Conservation (phyloP, 169 alveolate species). For the Theileria luwenshuni region DNA sequence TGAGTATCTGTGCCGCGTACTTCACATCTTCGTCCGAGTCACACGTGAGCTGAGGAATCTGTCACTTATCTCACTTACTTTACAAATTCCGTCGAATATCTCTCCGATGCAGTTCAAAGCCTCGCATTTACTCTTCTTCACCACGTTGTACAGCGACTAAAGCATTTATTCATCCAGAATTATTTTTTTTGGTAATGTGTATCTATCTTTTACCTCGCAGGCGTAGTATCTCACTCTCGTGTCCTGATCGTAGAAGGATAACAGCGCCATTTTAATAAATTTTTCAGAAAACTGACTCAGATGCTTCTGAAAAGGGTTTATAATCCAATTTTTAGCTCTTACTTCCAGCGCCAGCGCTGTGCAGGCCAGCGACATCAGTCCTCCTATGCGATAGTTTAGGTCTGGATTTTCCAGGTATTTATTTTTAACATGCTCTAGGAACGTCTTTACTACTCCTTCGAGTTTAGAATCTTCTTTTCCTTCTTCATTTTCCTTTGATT, state of each 20-base stretch:
- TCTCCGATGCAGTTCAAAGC: constrained; percentile 54
- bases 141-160: constrained; percentile 70
- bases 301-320: constrained; percentile 22
- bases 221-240: constrained; percentile 74
- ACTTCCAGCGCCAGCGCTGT: constrained; percentile 68
- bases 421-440: constrained; percentile 37
- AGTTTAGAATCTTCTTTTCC: constrained; percentile 14
- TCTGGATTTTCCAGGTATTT: constrained; percentile 57
- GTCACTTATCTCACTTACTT: constrained; percentile 27
- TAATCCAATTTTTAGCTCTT: neutral
- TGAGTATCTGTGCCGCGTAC: constrained; percentile 68
- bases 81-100: constrained; percentile 74
- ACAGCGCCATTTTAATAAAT: constrained; percentile 48
- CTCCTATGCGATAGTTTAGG: constrained; percentile 62
- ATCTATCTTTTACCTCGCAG: constrained; percentile 67
- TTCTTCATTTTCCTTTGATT: neutral
- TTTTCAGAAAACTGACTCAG: constrained; percentile 29
- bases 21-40: constrained; percentile 77
- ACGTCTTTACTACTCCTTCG: constrained; percentile 33
- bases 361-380: constrained; percentile 63
- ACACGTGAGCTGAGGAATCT: constrained; percentile 53
- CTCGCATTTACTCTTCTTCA: constrained; percentile 58
- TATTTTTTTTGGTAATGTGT: neutral
- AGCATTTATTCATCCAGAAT: neutral
- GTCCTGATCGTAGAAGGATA: constrained; percentile 70